Percentiles rank a stretch among this genome's conserved stretches.
phyloP scores from a whole-genome alignment of 176 grass and related monocot genomes.

The Raddia guianensis region DNA sequence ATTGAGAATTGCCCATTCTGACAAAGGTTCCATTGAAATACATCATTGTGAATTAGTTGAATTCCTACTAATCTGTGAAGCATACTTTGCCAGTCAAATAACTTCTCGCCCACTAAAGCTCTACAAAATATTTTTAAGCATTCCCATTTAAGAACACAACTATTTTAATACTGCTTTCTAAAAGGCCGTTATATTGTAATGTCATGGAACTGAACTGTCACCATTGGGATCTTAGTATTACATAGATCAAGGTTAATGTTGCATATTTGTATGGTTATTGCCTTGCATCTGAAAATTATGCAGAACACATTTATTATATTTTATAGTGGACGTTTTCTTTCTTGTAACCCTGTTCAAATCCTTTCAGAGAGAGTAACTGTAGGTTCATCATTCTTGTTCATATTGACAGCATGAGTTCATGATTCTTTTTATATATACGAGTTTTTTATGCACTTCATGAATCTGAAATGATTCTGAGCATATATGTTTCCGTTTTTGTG shows the following conservation, averaged over 20 bases:
- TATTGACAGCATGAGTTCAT: background rate
- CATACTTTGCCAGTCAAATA: no score
- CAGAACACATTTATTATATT: background rate
- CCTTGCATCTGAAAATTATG: background rate
- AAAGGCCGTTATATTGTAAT: background rate
- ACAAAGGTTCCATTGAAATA: no score
- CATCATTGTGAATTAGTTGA: no score
- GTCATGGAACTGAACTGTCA: background rate
- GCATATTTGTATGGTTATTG: background rate
- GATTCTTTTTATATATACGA: background rate
- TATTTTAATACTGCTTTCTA: background rate
- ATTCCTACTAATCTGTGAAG: no score
- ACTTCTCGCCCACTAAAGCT: no score
- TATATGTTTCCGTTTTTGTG: background rate
- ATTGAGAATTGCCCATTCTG: no score
- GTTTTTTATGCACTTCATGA: background rate
- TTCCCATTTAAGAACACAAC: background rate
- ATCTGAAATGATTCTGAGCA: background rate
- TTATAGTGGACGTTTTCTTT: background rate
- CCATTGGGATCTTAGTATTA: background rate
- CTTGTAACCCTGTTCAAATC: constrained; percentile 3
- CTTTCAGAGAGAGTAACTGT: background rate
- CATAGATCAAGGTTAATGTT: background rate
- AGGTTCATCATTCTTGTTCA: background rate
- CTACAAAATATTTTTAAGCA: background rate